These are phyloP conservation scores for Huntiella omanensis DNA, from an alignment of 2,329 filamentous ascomycete genomes.

Conservation along the genomic window DNA sequence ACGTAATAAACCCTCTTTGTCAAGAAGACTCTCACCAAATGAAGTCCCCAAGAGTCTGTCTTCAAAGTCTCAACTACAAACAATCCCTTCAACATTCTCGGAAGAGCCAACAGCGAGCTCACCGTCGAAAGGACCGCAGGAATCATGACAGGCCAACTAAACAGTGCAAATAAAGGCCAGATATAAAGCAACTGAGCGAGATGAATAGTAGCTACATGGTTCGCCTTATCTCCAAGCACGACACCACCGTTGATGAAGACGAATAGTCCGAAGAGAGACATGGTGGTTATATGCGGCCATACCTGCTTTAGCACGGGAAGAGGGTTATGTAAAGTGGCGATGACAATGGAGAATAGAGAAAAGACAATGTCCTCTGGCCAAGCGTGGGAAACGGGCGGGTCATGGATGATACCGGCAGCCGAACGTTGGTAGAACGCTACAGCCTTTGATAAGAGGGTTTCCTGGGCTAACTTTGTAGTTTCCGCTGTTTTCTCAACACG, in stretches of 20 bases:
- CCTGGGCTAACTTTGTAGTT: conserved; percentile 18
- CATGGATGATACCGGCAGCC: conserved; percentile 34
- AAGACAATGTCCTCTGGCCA: conserved; percentile 32
- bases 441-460: conserved; percentile 18
- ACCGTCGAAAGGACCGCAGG: conserved; percentile 26
- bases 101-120: conserved; percentile 11
- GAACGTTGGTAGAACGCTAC: conserved; percentile 19
- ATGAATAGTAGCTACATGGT: conserved; percentile 79
- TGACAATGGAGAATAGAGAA: conserved; percentile 42
- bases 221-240: conserved; percentile 89
- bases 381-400: conserved; percentile 28
- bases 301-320: conserved; percentile 26
- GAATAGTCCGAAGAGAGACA: conserved; percentile 53
- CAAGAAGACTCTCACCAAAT: conserved; percentile 14
- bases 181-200: conserved; percentile 88
- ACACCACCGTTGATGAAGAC: conserved; percentile 79
- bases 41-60: neutral
- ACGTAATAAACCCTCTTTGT: conserved; percentile 20
- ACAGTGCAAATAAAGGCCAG: conserved; percentile 78
- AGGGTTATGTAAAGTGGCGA: conserved; percentile 35
- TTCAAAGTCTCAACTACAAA: neutral
- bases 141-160: conserved; percentile 61
- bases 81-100: neutral
- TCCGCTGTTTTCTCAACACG: neutral
- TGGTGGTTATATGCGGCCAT: conserved; percentile 42